Percentiles rank a stretch among this genome's conserved stretches.
Evolutionary conservation across 805 yeast genomes (phyloP).

Genomic region (Candida sonorensis): DNA sequence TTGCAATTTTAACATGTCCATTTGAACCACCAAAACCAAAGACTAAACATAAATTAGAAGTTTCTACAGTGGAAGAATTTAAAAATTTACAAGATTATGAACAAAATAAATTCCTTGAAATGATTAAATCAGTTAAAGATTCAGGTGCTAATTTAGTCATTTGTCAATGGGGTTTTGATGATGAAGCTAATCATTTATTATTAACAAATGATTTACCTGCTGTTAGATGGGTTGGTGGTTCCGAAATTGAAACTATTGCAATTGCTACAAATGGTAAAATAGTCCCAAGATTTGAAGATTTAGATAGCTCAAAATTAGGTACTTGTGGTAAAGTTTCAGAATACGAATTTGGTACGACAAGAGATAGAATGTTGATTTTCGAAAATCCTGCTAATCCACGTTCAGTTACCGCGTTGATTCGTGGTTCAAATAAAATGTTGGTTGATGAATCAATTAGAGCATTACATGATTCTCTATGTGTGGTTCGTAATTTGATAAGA

Average conservation of each 20-base stretch:
- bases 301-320: conserved; percentile 77
- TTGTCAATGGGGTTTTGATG: conserved; percentile 99
- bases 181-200: conserved; percentile 92
- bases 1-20: conserved; percentile 96
- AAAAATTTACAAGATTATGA: conserved; percentile 86
- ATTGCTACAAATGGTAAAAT: conserved; percentile 97
- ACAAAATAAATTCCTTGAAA: conserved; percentile 80
- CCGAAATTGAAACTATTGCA: conserved; percentile 91
- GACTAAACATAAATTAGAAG: conserved; percentile 95
- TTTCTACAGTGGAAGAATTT: conserved; percentile 90
- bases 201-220: conserved; percentile 88
- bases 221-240: conserved; percentile 98
- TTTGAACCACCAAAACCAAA: conserved; percentile 99
- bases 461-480: conserved; percentile 93
- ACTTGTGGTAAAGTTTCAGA: conserved; percentile 80
- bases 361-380: conserved; percentile 91
- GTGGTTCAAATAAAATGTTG: conserved; percentile 97
- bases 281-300: conserved; percentile 95
- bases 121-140: conserved; percentile 80
- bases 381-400: conserved; percentile 83
- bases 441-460: conserved; percentile 97
- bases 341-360: conserved; percentile 91
- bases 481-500: conserved; percentile 87
- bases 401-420: conserved; percentile 86
- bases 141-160: conserved; percentile 95